Evolutionary conservation across 106 monocot species (phyloP).

Genomic region (Dioscorea dumetorum): DNA sequence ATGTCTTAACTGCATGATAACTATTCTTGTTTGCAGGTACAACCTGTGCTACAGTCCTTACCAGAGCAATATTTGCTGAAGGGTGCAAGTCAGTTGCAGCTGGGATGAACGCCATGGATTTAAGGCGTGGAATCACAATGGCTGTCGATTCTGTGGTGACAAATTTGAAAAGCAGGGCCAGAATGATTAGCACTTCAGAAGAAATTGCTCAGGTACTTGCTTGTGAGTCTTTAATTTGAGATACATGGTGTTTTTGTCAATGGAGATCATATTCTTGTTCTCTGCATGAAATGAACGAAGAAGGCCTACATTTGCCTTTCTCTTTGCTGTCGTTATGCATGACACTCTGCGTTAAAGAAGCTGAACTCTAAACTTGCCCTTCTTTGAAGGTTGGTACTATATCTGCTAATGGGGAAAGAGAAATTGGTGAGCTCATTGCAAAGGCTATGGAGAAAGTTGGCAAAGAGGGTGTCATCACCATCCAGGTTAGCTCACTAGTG

Average conservation of each 20-base stretch:
- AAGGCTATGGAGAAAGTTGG: constrained; percentile 24
- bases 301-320: too few relatives aligned
- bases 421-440: constrained; percentile 24
- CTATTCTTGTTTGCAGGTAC: constrained; percentile 32
- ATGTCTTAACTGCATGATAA: too few relatives aligned
- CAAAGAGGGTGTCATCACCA: constrained; percentile 20
- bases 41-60: constrained; percentile 83
- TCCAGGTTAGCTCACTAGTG: constrained; percentile 1
- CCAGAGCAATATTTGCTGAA: constrained; percentile 71
- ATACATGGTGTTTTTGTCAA: too few relatives aligned
- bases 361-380: background rate
- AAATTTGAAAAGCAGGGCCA: constrained; percentile 13
- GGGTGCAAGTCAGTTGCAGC: constrained; percentile 73
- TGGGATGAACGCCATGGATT: constrained; percentile 25
- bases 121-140: constrained; percentile 19
- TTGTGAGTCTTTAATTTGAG: background rate
- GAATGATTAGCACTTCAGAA: constrained; percentile 21
- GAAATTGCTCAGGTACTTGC: constrained; percentile 21
- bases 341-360: too few relatives aligned
- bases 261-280: too few relatives aligned
- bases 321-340: too few relatives aligned
- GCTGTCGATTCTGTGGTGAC: constrained; percentile 22
- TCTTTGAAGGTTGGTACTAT: constrained; percentile 14
- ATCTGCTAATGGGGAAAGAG: constrained; percentile 18
- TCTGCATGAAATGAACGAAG: too few relatives aligned